Conservation (phyloP, 768 basidiomycete genomes). For the Tephrocybe sp. region DNA sequence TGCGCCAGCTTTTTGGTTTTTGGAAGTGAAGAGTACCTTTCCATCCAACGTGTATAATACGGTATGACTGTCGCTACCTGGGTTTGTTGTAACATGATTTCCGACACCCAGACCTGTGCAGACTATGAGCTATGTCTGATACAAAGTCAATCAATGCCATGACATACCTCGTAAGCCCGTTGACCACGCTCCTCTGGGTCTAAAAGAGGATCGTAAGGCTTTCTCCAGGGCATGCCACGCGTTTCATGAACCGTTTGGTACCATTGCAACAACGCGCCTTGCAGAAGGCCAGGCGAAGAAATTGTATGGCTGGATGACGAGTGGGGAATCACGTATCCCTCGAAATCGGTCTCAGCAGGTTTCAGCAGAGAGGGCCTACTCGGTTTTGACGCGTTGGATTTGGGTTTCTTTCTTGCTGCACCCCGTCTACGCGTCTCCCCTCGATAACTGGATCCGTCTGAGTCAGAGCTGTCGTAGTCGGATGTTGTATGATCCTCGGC, state of each 20-base stretch:
- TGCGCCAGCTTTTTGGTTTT: neutral
- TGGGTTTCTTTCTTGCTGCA: conserved; percentile 1
- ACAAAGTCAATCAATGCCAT: too few relatives aligned
- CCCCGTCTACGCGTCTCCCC: conserved; percentile 9
- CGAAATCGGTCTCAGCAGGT: neutral
- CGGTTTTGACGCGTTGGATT: neutral
- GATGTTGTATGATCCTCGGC: neutral
- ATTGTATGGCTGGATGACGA: conserved; percentile 51
- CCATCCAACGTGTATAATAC: conserved; percentile 90
- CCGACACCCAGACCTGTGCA: conserved; percentile 79
- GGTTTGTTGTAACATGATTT: conserved; percentile 97
- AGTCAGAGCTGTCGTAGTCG: conserved; percentile 17
- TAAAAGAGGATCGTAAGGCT: conserved; percentile 57
- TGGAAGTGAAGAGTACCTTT: conserved; percentile 42
- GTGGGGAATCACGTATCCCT: conserved; percentile 29
- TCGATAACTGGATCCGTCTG: conserved; percentile 7
- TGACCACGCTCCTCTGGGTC: conserved; percentile 67
- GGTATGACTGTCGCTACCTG: conserved; percentile 93
- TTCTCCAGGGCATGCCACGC: conserved; percentile 93
- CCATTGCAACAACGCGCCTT: conserved; percentile 63
- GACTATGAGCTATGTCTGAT: neutral
- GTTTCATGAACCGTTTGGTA: conserved; percentile 63
- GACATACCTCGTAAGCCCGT: conserved; percentile 83
- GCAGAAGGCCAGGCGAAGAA: conserved; percentile 36
- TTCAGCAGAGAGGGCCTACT: neutral